These are phyloP conservation scores for Balakata baccata DNA, from an alignment of 345 rosid species.

Conservation along the genomic window DNA sequence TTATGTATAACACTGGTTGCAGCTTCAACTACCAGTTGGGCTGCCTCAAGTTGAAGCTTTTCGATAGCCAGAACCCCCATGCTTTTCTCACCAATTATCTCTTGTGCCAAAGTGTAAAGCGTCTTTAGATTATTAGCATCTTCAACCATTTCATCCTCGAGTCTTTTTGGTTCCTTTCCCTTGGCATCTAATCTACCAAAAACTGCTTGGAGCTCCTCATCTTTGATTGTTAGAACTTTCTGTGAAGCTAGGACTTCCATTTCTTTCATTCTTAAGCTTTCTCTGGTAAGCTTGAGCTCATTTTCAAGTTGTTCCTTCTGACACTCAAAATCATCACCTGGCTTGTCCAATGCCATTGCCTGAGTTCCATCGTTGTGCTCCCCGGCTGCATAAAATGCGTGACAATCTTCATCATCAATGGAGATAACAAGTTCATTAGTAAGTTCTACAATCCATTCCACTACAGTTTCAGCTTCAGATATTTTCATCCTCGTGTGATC, in stretches of 20 bases:
- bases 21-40: conserved; percentile 77
- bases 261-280: conserved; percentile 59
- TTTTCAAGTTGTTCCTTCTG: conserved; percentile 55
- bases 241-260: conserved; percentile 58
- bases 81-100: conserved; percentile 58
- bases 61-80: conserved; percentile 67
- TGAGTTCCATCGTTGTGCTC: conserved; percentile 20
- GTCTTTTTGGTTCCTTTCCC: conserved; percentile 49
- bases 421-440: conserved; percentile 53
- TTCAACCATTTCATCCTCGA: conserved; percentile 55
- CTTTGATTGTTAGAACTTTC: conserved; percentile 56
- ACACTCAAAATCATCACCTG: conserved; percentile 37
- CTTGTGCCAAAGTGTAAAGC: conserved; percentile 64
- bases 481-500: conserved; percentile 44
- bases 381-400: conserved; percentile 21
- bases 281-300: conserved; percentile 57
- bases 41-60: conserved; percentile 79
- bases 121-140: conserved; percentile 61
- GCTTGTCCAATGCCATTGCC: conserved; percentile 33
- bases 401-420: conserved; percentile 32
- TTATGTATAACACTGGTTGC: conserved; percentile 64
- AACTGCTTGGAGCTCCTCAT: conserved; percentile 55
- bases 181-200: conserved; percentile 44
- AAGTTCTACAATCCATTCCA: conserved; percentile 58
- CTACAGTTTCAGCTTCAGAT: conserved; percentile 67